Evolutionary conservation across 805 yeast genomes (phyloP), one percentile per base, ranked within the genome.

Genomic region (Lipomyces japonicus): DNA sequence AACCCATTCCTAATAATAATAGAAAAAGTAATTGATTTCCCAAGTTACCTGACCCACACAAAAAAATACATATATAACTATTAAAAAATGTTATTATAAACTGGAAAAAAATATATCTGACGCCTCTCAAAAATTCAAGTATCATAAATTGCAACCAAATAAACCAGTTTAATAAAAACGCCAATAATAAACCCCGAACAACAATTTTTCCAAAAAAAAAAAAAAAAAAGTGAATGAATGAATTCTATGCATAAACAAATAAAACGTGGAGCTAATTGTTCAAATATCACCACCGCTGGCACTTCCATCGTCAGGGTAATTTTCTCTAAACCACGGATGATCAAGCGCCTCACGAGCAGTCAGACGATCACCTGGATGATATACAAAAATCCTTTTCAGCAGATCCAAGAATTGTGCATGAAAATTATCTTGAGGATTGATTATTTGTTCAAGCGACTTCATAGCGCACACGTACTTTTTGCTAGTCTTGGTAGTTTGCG

Each of bases 321-420:
- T 22, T 36, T 53, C 45, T 16, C 35, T 21, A 41, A 95, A 82
- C 86, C 96, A 93, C 42, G 86, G 88, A 66, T 87, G 95, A 51
- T 75, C 74, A 58, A 87, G 72, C 0, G 95, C 93, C 55, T 84
- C 83, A 51, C 75, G 77, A 3, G 91, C 95, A 1, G 86, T 78
- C 46, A 85, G 79, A 58, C 95, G 72, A 61, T 81, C 74, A 2
- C 73, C 64, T 1, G 95, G 95, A 62, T 86, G 87, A 60, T 82
- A 82, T 25, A 76, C 80, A 54, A 87, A 77, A 62, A 86, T 73
- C 58, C 75, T 76, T 52, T 75, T 77, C 55, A 86, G 70, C 59
- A 87, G 71, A 65, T 87, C 95, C 44, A 75, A 69, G 65, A 89
- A 89, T 68, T 44, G 52, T 10, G 23, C 32, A 30, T 47, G 44